These are phyloP conservation scores for Cynanchum wilfordii DNA, from an alignment of 257 asterid genomes.

Conservation along the genomic window DNA sequence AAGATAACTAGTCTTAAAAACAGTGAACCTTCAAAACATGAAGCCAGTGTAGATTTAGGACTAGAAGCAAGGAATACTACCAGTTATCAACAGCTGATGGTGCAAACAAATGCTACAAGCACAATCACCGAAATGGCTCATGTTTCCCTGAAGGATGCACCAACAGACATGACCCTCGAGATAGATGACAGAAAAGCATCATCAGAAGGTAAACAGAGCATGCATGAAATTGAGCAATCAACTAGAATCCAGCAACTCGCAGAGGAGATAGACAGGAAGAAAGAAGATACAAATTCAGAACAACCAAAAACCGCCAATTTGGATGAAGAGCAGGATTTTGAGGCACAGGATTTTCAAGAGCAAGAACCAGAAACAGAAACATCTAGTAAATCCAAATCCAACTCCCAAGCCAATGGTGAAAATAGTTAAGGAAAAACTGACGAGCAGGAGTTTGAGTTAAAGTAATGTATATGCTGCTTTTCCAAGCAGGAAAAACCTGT, in stretches of 20 bases:
- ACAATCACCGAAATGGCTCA: slow-evolving; percentile 4
- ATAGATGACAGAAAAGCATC: slow-evolving; percentile 11
- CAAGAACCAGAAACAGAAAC: slow-evolving; percentile 22
- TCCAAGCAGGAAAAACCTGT: neutral
- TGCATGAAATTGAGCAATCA: slow-evolving; percentile 10
- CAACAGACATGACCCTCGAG: neutral
- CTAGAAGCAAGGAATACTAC: slow-evolving; percentile 12
- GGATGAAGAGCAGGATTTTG: slow-evolving; percentile 17
- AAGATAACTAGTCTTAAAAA: slow-evolving; percentile 9
- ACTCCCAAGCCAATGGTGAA: slow-evolving; percentile 20
- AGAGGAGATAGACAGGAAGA: slow-evolving; percentile 14
- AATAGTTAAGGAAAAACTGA: slow-evolving; percentile 12
- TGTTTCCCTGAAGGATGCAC: slow-evolving; percentile 8
- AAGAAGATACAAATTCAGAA: slow-evolving; percentile 18
- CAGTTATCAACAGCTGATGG: slow-evolving; percentile 6
- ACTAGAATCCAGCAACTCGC: slow-evolving; percentile 1
- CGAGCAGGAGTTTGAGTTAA: slow-evolving; percentile 32
- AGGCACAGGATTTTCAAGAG: slow-evolving; percentile 24
- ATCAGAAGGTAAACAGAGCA: neutral
- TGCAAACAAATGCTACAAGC: neutral
- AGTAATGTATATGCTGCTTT: neutral
- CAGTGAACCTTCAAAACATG: slow-evolving; percentile 13
- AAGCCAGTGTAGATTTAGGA: slow-evolving; percentile 6
- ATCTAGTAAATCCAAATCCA: slow-evolving; percentile 10
- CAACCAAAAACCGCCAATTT: slow-evolving; percentile 19